These are phyloP conservation scores for Rhododendron simsii DNA, from an alignment of 148 eudicot genomes.

Conservation along the genomic window DNA sequence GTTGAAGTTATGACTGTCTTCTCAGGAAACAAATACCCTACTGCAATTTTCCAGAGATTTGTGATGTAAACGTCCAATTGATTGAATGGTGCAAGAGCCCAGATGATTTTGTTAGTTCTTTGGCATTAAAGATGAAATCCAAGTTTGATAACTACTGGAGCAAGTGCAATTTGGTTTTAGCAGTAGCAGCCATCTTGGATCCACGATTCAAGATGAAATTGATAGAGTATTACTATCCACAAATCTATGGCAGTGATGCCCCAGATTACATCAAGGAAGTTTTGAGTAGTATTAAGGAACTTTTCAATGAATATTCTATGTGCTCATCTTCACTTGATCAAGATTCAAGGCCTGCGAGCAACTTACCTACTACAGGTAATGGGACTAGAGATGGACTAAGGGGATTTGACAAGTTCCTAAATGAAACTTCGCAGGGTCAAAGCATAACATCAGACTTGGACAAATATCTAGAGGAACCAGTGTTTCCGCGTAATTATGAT, in stretches of 20 bases:
- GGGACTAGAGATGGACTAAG: constrained; percentile 69
- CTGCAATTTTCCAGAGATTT: constrained; percentile 81
- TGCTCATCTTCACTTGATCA: constrained; percentile 51
- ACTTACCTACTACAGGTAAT: constrained; percentile 39
- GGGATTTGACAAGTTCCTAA: constrained; percentile 87
- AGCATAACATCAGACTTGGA: constrained; percentile 70
- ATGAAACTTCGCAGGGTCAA: constrained; percentile 82
- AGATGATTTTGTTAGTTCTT: constrained; percentile 57
- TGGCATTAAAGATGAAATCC: constrained; percentile 73
- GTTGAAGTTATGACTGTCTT: constrained; percentile 62
- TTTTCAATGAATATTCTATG: constrained; percentile 68
- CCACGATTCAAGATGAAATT: constrained; percentile 93
- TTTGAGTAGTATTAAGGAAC: constrained; percentile 61
- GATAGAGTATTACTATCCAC: constrained; percentile 82
- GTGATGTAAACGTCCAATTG: constrained; percentile 72
- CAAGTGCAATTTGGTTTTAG: constrained; percentile 68
- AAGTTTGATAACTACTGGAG: constrained; percentile 80
- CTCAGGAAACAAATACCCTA: constrained; percentile 51
- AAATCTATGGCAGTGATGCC: constrained; percentile 66
- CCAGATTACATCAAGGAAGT: constrained; percentile 60
- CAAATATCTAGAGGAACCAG: constrained; percentile 85
- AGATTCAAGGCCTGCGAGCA: constrained; percentile 41
- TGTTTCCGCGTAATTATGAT: constrained; percentile 78
- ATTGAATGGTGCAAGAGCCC: constrained; percentile 85
- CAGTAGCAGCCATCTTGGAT: constrained; percentile 86